phyloP scores from a whole-genome alignment of 2,329 filamentous ascomycete genomes.

The Celoporthe dispersa region DNA sequence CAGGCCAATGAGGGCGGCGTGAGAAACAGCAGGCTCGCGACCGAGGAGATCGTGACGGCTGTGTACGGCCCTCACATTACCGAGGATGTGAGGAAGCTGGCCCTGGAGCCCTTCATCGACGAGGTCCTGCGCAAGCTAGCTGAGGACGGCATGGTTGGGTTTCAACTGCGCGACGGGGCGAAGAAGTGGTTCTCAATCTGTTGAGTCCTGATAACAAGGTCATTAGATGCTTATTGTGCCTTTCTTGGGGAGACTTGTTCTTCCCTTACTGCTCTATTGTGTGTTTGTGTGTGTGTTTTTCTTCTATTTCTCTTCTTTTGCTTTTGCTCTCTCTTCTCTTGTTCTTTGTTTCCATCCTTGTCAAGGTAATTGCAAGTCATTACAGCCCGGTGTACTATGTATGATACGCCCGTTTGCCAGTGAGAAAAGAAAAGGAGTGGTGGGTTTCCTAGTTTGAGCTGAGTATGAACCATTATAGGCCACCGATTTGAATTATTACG shows the following conservation, averaged over 20 bases:
- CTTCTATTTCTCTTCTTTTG: too few species aligned
- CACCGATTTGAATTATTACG: not conserved
- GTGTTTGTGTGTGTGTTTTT: too few species aligned
- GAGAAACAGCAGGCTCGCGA: conserved; percentile 39
- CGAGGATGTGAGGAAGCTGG: conserved; percentile 40
- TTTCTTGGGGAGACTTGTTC: not conserved
- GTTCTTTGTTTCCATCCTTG: too few species aligned
- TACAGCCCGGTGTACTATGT: not conserved
- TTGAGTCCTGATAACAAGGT: not conserved
- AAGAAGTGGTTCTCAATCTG: conserved; percentile 44
- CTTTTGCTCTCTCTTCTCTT: not conserved
- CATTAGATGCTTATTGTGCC: not conserved
- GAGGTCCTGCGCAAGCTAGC: conserved; percentile 49
- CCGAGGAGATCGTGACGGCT: conserved; percentile 46
- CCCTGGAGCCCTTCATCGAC: conserved; percentile 48
- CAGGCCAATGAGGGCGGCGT: conserved; percentile 27
- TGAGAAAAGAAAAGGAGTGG: not conserved
- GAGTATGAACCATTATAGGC: not conserved
- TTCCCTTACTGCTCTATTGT: too few species aligned
- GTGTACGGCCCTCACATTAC: conserved; percentile 47
- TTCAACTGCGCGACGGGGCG: conserved; percentile 41
- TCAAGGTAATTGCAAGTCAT: not conserved
- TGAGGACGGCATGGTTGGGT: conserved; percentile 47
- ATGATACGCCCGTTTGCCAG: not conserved
- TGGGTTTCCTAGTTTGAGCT: not conserved